These are phyloP conservation scores for Astrephomene gubernaculifera DNA, from an alignment of 139 green algal species.

Conservation along the genomic window DNA sequence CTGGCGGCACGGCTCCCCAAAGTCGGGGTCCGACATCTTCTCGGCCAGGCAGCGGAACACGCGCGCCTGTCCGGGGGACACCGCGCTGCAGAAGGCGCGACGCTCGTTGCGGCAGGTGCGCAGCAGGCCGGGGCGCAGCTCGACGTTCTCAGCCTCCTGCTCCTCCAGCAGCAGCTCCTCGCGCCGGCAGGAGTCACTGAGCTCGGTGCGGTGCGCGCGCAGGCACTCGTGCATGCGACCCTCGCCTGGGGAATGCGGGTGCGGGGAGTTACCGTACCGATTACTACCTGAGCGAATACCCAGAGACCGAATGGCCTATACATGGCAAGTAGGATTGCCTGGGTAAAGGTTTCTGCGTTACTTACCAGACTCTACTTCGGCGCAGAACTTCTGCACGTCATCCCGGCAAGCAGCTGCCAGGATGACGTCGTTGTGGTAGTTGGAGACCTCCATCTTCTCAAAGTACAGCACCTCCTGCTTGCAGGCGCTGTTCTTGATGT, in stretches of 20 bases:
- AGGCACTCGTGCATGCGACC: slow-evolving; percentile 83
- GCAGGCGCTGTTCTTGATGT: slow-evolving; percentile 79
- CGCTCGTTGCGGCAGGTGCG: slow-evolving; percentile 68
- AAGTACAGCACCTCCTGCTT: slow-evolving; percentile 87
- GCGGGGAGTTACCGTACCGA: too few species aligned
- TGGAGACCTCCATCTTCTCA: slow-evolving; percentile 82
- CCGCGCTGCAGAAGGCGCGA: slow-evolving; percentile 74
- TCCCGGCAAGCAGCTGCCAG: slow-evolving; percentile 74
- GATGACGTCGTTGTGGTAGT: slow-evolving; percentile 71
- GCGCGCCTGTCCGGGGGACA: slow-evolving; percentile 59
- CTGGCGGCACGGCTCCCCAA: slow-evolving; percentile 65
- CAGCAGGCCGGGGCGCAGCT: slow-evolving; percentile 64
- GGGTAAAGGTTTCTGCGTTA: too few species aligned
- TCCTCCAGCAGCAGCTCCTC: slow-evolving; percentile 78
- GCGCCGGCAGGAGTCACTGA: slow-evolving; percentile 66
- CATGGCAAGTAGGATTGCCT: too few species aligned
- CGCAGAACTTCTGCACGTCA: slow-evolving; percentile 77
- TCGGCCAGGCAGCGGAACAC: slow-evolving; percentile 81
- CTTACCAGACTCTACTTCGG: slow-evolving; percentile 62
- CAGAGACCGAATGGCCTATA: too few species aligned
- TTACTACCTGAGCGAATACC: too few species aligned
- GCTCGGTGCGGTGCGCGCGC: slow-evolving; percentile 62
- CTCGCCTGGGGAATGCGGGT: too few species aligned
- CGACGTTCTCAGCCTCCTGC: slow-evolving; percentile 65
- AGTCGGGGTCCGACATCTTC: slow-evolving; percentile 80